Conservation (phyloP, 345 rosid species). For the Citrus sp. region DNA sequence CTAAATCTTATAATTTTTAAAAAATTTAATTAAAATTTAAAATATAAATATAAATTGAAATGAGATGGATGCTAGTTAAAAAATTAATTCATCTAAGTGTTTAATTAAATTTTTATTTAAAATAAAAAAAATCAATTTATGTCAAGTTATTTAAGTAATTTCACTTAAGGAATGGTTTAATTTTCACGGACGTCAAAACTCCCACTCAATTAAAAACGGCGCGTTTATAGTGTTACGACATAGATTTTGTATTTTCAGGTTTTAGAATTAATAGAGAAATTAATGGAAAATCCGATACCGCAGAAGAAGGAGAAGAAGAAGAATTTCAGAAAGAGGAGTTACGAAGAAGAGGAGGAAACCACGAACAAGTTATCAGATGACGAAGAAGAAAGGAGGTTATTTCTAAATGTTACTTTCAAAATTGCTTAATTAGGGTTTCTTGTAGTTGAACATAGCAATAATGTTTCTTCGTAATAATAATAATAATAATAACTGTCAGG, state of each 20-base stretch:
- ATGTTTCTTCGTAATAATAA: not conserved
- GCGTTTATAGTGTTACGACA: not conserved
- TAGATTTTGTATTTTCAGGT: not conserved
- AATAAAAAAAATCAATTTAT: too few relatives aligned
- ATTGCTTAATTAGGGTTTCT: conserved; percentile 7
- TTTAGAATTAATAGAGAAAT: not conserved
- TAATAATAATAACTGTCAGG: conserved; percentile 17
- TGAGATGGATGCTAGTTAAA: too few relatives aligned
- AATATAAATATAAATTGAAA: too few relatives aligned
- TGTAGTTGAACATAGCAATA: not conserved
- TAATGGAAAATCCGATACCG: not conserved
- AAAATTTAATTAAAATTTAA: too few relatives aligned
- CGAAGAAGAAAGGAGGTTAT: conserved; percentile 75
- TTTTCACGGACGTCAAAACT: too few relatives aligned
- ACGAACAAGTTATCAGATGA: conserved; percentile 39
- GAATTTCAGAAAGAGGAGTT: conserved; percentile 67
- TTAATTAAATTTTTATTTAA: too few relatives aligned
- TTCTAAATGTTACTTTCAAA: not conserved
- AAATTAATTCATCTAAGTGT: too few relatives aligned
- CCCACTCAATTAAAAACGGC: not conserved
- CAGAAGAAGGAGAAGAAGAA: conserved; percentile 28
- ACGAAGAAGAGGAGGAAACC: conserved; percentile 41
- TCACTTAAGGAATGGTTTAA: too few relatives aligned
- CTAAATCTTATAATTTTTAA: too few relatives aligned
- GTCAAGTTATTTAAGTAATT: too few relatives aligned